Conservation (phyloP, 768 basidiomycete species). For the Suillus subluteus region DNA sequence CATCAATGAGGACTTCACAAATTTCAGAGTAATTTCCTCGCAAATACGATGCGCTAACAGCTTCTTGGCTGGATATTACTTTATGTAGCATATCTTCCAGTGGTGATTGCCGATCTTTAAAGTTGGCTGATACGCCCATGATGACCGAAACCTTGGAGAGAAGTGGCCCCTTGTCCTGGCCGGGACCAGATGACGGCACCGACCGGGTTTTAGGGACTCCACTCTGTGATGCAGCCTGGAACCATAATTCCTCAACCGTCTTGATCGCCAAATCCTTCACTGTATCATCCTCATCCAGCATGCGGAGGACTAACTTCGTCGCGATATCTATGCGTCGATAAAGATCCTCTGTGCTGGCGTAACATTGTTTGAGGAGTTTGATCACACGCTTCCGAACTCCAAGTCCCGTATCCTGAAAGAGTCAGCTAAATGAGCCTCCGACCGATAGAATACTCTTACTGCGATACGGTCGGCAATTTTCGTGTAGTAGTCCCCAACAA, state of each 20-base stretch:
- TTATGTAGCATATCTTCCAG: conserved; percentile 85
- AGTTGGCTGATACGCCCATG: conserved; percentile 82
- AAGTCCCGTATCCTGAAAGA: conserved; percentile 84
- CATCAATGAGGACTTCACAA: conserved; percentile 84
- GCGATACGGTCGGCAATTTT: conserved; percentile 90
- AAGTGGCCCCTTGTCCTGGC: conserved; percentile 56
- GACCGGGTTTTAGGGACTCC: conserved; percentile 42
- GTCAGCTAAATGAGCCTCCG: conserved; percentile 4
- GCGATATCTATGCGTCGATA: conserved; percentile 77
- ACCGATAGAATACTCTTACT: conserved; percentile 48
- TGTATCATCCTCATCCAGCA: conserved; percentile 91
- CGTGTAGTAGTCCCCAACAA: conserved; percentile 89
- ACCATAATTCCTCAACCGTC: conserved; percentile 92
- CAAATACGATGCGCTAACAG: conserved; percentile 51
- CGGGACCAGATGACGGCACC: conserved; percentile 28
- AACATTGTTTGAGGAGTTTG: conserved; percentile 88
- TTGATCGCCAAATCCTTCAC: conserved; percentile 94
- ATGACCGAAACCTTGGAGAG: conserved; percentile 76
- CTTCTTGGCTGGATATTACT: conserved; percentile 77
- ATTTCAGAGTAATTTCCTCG: conserved; percentile 78
- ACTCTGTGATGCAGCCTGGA: conserved; percentile 46
- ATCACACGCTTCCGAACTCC: conserved; percentile 95
- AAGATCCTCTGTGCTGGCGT: conserved; percentile 62
- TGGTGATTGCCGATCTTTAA: conserved; percentile 81
- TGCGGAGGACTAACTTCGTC: conserved; percentile 77